phyloP scores from a whole-genome alignment of 306 rosid species.

The Cicer cuneatum region DNA sequence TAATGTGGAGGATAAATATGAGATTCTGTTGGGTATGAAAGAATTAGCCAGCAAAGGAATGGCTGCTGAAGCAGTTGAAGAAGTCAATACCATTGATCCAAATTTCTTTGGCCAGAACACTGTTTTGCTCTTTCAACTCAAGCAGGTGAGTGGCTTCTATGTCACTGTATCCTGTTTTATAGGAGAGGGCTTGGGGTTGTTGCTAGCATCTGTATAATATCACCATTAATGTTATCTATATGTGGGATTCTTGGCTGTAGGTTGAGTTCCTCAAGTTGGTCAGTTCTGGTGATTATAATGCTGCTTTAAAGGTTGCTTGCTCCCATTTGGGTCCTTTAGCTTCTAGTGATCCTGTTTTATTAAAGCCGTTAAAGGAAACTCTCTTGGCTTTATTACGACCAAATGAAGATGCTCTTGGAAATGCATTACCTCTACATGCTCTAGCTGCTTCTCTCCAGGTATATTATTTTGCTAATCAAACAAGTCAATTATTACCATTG shows the following conservation, averaged over 20 bases:
- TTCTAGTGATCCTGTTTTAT: conserved; percentile 73
- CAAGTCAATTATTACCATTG: conserved; percentile 19
- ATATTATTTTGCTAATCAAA: conserved; percentile 31
- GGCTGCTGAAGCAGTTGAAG: conserved; percentile 93
- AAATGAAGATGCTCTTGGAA: conserved; percentile 73
- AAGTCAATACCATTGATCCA: conserved; percentile 74
- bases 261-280: conserved; percentile 97
- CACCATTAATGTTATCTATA: conserved; percentile 29
- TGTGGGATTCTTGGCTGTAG: conserved; percentile 55
- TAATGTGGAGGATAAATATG: conserved; percentile 71
- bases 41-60: conserved; percentile 87
- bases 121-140: conserved; percentile 85
- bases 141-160: conserved; percentile 68
- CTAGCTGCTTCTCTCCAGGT: conserved; percentile 97
- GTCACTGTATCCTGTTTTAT: conserved; percentile 8
- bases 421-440: conserved; percentile 85
- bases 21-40: conserved; percentile 85
- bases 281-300: conserved; percentile 77
- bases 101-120: conserved; percentile 79
- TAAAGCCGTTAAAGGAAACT: conserved; percentile 92
- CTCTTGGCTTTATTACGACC: conserved; percentile 85
- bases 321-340: conserved; percentile 95
- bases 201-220: conserved; percentile 7
- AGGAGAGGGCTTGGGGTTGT: neutral
- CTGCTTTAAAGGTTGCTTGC: conserved; percentile 88